These are phyloP conservation scores for Botryotinia calthae DNA, from an alignment of 2,329 filamentous ascomycete genomes.

Conservation along the genomic window DNA sequence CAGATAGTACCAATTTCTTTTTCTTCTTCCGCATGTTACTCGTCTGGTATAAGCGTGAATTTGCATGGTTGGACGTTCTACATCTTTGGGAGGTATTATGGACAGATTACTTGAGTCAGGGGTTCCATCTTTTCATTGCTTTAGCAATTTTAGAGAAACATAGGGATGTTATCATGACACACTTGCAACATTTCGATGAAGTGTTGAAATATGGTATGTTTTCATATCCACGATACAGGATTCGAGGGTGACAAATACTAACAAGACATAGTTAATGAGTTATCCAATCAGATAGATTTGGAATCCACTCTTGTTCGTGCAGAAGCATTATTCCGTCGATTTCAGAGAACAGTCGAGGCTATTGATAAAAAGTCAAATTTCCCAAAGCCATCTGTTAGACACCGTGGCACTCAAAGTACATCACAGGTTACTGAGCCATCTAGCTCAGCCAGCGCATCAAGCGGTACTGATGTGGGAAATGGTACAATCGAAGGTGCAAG, in stretches of 20 bases:
- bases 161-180: constrained; percentile 91
- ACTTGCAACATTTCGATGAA: constrained; percentile 92
- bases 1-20: constrained; percentile 98
- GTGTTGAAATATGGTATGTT: constrained; percentile 87
- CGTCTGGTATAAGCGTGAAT: constrained; percentile 98
- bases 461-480: constrained; percentile 16
- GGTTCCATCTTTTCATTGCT: constrained; percentile 93
- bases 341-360: constrained; percentile 83
- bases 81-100: constrained; percentile 89
- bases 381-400: constrained; percentile 52
- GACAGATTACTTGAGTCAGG: constrained; percentile 86
- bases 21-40: constrained; percentile 99
- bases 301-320: constrained; percentile 82
- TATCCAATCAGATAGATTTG: constrained; percentile 90
- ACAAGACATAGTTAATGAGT: constrained; percentile 72
- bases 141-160: constrained; percentile 94
- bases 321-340: constrained; percentile 83
- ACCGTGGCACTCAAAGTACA: constrained; percentile 24
- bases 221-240: not conserved
- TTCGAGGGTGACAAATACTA: not conserved
- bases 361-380: constrained; percentile 91
- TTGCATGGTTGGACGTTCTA: constrained; percentile 82
- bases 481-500: constrained; percentile 32
- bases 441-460: not conserved
- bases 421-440: not conserved